phyloP scores from a whole-genome alignment of 2,329 filamentous ascomycete species.

The Botryosphaeria dothidea region DNA sequence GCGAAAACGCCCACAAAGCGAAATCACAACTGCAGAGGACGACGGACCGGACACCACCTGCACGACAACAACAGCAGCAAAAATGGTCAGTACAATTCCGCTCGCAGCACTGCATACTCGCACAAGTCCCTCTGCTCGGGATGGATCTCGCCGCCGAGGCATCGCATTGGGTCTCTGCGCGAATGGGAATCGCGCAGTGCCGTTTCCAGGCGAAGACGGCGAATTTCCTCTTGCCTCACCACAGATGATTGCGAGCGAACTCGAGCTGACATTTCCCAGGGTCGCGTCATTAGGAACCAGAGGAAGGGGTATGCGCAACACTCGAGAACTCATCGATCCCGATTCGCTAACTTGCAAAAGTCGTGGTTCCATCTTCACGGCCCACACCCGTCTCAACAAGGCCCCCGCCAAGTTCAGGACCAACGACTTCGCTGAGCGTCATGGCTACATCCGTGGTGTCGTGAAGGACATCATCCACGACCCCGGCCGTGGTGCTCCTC shows the following conservation, averaged over 20 bases:
- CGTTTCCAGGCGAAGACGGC: background rate
- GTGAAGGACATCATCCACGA: conserved; percentile 99
- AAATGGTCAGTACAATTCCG: conserved; percentile 18
- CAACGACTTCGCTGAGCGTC: conserved; percentile 94
- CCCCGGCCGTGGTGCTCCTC: conserved; percentile 94
- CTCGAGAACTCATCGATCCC: background rate
- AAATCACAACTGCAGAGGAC: conserved; percentile 19
- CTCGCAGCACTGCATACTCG: background rate
- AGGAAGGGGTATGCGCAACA: conserved; percentile 45
- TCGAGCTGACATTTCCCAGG: conserved; percentile 35
- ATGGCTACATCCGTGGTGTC: conserved; percentile 96
- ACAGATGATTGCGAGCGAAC: background rate
- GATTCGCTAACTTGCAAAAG: conserved; percentile 51
- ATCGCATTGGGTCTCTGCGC: background rate
- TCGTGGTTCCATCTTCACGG: conserved; percentile 76
- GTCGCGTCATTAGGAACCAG: conserved; percentile 77
- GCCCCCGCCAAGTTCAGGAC: conserved; percentile 91
- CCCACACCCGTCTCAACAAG: conserved; percentile 76
- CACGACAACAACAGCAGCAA: conserved; percentile 20
- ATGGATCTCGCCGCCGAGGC: background rate
- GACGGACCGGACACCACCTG: conserved; percentile 18
- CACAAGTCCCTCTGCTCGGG: background rate
- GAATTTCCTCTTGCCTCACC: background rate
- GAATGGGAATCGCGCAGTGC: background rate
- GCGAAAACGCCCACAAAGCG: conserved; percentile 16